These are phyloP conservation scores for Stereum hirsutum DNA, from an alignment of 1,284 basidiomycete genomes.

Conservation along the genomic window DNA sequence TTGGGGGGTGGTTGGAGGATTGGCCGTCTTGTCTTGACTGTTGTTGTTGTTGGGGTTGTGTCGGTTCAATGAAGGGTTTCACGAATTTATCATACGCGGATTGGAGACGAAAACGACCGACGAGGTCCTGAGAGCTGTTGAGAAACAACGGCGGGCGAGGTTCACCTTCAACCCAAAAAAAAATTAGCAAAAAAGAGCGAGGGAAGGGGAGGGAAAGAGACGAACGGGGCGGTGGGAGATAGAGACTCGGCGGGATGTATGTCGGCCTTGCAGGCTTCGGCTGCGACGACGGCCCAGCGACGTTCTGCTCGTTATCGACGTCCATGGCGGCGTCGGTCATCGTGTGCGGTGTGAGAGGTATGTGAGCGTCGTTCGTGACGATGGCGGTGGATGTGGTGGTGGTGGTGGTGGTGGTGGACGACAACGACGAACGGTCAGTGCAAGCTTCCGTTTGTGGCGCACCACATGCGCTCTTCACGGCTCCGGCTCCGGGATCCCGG, in stretches of 20 bases:
- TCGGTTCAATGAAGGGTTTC: constrained; percentile 31
- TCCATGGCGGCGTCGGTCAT: background rate
- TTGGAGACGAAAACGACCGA: constrained; percentile 57
- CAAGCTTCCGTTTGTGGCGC: too few species aligned
- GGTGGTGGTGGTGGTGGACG: background rate
- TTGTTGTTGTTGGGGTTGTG: too few species aligned
- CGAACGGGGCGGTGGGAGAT: constrained; percentile 24
- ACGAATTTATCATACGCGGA: constrained; percentile 72
- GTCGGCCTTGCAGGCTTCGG: too few species aligned
- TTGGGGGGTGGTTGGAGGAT: constrained; percentile 15
- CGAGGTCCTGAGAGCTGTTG: constrained; percentile 65
- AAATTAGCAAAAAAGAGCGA: background rate
- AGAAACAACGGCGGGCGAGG: constrained; percentile 40
- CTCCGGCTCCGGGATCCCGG: too few species aligned
- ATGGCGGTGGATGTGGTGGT: constrained; percentile 1
- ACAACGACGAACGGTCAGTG: too few species aligned
- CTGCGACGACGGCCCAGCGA: constrained; percentile 3
- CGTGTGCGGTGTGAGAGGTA: background rate
- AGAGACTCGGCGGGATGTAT: constrained; percentile 14
- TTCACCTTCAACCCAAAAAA: constrained; percentile 23
- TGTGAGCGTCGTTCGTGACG: background rate
- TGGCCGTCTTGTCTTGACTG: constrained; percentile 15
- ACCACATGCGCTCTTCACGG: too few species aligned
- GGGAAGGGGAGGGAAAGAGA: background rate
- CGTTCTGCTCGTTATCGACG: too few species aligned